Evolutionary conservation across 2,329 filamentous ascomycete species (phyloP), one percentile per base, ranked within the genome.

Genomic region (Acarospora socialis): DNA sequence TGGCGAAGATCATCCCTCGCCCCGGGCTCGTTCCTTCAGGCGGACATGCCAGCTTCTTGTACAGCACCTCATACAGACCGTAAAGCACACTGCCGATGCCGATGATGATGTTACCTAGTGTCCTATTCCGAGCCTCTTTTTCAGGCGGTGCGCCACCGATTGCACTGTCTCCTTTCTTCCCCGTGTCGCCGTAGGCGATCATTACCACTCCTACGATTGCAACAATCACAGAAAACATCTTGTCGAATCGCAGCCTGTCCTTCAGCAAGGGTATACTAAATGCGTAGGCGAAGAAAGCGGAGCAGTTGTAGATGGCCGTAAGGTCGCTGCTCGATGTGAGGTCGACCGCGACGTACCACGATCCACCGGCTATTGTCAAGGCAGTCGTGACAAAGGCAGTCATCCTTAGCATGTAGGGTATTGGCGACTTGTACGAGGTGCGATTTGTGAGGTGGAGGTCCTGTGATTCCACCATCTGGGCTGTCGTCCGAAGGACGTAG

Each of bases 251-350:
- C 8, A 94, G 59, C 43, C 79, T 82, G 55, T 98, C 90, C 35
- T 81, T 75, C 2, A 98, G 65, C 12, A 98, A 59, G 1, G 86
- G 84, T 26, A 98, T 84, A 27, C 81, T 92, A 52, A 98, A 98
- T 8, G 82, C 87, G 52, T 98, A 98, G 29, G 90, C 90, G 54
- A 98, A 98, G 59, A 98, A 98, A 36, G 90, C 87, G 32, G 82
- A 92, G 65, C 90, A 98, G 60, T 98, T 98, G 68, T 98, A 98
- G 46, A 98, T 98, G 33, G 90, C 90, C 1, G 90, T 98, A 46
- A 98, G 60, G 55, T 98, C 90, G 43, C 80, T 84, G 3, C 90
- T 80, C 3, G 81, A 93, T 1, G 90, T 98, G 64, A 93, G 60
- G 56, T 83, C 81, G 36, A 98, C 87, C 10, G 90, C 87, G 21